These are phyloP conservation scores for Xerocomus amazonicus DNA, from an alignment of 1,284 basidiomycete species.

Conservation along the genomic window DNA sequence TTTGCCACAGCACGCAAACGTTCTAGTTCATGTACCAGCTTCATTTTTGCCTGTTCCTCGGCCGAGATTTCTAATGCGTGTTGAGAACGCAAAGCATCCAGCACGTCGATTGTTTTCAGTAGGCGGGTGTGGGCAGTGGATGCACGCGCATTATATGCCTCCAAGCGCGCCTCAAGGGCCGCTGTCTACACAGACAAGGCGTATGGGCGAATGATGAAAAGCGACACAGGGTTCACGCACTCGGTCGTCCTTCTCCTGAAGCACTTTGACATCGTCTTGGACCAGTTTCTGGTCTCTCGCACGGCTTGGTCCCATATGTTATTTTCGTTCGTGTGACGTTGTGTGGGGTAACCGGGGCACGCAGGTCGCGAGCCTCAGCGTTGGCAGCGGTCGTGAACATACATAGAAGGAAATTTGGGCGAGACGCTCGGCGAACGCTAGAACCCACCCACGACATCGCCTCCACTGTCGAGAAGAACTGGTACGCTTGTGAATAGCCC, in stretches of 20 bases:
- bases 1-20: slow-evolving; percentile 34
- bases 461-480: no score
- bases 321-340: neutral
- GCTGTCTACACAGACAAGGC: slow-evolving; percentile 33
- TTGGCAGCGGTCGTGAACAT: slow-evolving; percentile 4
- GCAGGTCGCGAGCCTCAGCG: slow-evolving; percentile 1
- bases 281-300: slow-evolving; percentile 15
- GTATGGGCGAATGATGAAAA: neutral
- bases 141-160: slow-evolving; percentile 40
- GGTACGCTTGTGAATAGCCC: neutral
- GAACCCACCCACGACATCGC: no score
- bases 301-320: slow-evolving; percentile 28
- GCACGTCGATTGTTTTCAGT: slow-evolving; percentile 46
- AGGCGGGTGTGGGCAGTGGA: slow-evolving; percentile 50
- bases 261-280: slow-evolving; percentile 17
- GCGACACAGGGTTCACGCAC: slow-evolving; percentile 18
- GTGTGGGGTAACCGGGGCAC: slow-evolving; percentile 8
- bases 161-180: slow-evolving; percentile 36
- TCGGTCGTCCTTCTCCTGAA: slow-evolving; percentile 31
- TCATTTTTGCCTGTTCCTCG: slow-evolving; percentile 35
- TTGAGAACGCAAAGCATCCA: slow-evolving; percentile 43
- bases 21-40: slow-evolving; percentile 39
- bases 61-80: slow-evolving; percentile 43
- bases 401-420: slow-evolving; percentile 19
- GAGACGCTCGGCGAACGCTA: neutral